phyloP scores from a whole-genome alignment of 1,284 basidiomycete species.

The Trametes pubescens region DNA sequence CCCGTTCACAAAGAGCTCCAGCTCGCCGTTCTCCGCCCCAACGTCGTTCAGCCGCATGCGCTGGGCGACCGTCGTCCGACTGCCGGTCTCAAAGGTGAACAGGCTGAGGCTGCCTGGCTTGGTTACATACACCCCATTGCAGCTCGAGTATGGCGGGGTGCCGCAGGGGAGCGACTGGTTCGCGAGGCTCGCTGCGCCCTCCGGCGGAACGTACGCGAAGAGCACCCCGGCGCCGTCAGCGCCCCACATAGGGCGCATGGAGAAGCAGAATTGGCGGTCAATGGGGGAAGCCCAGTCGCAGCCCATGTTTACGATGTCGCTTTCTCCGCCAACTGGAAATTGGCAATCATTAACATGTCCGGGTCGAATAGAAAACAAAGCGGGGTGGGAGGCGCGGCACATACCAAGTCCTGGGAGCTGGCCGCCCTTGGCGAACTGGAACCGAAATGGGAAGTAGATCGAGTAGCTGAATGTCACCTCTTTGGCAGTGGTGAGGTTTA shows the following conservation, averaged over 20 bases:
- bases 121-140: too few species aligned
- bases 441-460: conserved; percentile 65
- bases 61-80: conserved; percentile 69
- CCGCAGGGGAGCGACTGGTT: conserved; percentile 58
- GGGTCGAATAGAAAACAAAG: not conserved
- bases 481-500: conserved; percentile 55
- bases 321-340: conserved; percentile 58
- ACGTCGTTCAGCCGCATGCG: conserved; percentile 69
- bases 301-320: conserved; percentile 38
- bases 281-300: too few species aligned
- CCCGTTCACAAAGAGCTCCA: conserved; percentile 65
- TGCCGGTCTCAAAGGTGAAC: conserved; percentile 66
- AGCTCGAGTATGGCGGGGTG: conserved; percentile 61
- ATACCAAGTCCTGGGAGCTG: conserved; percentile 45
- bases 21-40: conserved; percentile 62
- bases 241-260: conserved; percentile 66
- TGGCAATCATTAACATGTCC: not conserved
- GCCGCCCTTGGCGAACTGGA: conserved; percentile 49
- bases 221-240: conserved; percentile 60
- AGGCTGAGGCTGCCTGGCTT: too few species aligned
- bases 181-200: conserved; percentile 64
- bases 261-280: conserved; percentile 54
- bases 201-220: conserved; percentile 64
- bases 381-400: conserved; percentile 16
- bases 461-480: conserved; percentile 64